A percentile compares a stretch with the other conserved stretches of the same genome.
These are phyloP conservation scores for Alternaria hordeiaustralica DNA, from an alignment of 2,329 filamentous ascomycete genomes.

Conservation along the genomic window DNA sequence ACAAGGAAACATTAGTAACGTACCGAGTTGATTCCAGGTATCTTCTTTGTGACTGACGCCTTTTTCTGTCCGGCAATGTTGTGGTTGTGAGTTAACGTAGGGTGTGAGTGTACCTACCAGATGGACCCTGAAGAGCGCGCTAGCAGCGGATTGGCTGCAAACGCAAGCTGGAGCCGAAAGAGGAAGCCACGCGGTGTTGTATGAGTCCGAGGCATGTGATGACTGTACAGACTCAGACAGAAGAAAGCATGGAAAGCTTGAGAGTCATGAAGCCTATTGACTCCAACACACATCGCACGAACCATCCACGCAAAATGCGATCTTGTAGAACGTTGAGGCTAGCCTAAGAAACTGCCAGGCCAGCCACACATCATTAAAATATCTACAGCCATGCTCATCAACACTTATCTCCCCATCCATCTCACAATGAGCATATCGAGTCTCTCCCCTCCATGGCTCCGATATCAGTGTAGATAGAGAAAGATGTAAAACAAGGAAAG, in stretches of 20 bases:
- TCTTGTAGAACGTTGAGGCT: not conserved
- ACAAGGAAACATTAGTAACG: not conserved
- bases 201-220: not conserved
- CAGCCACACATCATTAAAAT: constrained; percentile 7
- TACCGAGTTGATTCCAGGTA: not conserved
- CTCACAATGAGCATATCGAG: not conserved
- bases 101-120: not conserved
- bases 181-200: not conserved
- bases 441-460: not conserved
- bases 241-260: not conserved
- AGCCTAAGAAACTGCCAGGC: not conserved
- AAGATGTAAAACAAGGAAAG: not conserved
- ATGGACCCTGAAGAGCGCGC: not conserved
- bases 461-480: not conserved
- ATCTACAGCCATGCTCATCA: constrained; percentile 7
- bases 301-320: not conserved
- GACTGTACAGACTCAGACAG: not conserved
- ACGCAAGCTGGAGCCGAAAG: not conserved
- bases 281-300: not conserved
- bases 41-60: not conserved
- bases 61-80: not conserved
- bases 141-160: not conserved
- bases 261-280: not conserved
- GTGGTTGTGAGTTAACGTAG: not conserved
- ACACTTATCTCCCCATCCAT: not conserved